These are phyloP conservation scores for Mariannaea elegans DNA, from an alignment of 2,329 filamentous ascomycete species.

Conservation along the genomic window DNA sequence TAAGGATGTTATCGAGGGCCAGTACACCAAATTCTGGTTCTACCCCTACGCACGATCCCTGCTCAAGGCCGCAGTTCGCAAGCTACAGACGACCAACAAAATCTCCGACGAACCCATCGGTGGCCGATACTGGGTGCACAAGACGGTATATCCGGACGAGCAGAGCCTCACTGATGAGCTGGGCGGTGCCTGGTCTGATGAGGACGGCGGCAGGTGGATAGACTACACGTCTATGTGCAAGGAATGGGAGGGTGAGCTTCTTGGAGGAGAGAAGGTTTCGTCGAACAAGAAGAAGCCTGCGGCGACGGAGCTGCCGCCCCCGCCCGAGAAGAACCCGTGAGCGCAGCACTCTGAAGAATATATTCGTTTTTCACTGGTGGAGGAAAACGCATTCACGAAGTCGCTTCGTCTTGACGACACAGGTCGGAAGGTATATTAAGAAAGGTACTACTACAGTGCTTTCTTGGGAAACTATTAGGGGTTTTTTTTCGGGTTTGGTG, in stretches of 20 bases:
- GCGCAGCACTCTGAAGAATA: neutral
- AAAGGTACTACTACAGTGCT: no score
- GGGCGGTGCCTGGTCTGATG: constrained; percentile 33
- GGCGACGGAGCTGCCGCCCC: neutral
- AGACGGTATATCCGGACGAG: constrained; percentile 21
- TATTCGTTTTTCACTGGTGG: no score
- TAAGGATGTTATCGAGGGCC: constrained; percentile 25
- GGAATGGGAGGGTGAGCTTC: constrained; percentile 33
- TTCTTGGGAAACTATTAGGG: no score
- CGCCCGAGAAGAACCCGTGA: neutral
- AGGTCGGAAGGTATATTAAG: no score
- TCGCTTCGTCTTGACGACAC: no score
- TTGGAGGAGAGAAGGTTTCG: constrained; percentile 33
- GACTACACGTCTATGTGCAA: constrained; percentile 41
- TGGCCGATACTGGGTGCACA: constrained; percentile 21
- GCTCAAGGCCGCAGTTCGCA: constrained; percentile 17
- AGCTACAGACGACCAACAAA: constrained; percentile 1
- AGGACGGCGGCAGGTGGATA: constrained; percentile 35
- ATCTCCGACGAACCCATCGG: constrained; percentile 22
- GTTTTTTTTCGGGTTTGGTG: no score
- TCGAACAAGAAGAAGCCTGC: neutral
- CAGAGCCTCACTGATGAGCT: constrained; percentile 22
- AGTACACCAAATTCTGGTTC: constrained; percentile 29
- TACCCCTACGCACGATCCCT: constrained; percentile 23
- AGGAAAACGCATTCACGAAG: no score